A percentile compares a stretch with the other conserved stretches of the same genome.
Evolutionary conservation across 2,329 filamentous ascomycete species (phyloP).

Genomic region (Neonectria ditissima): DNA sequence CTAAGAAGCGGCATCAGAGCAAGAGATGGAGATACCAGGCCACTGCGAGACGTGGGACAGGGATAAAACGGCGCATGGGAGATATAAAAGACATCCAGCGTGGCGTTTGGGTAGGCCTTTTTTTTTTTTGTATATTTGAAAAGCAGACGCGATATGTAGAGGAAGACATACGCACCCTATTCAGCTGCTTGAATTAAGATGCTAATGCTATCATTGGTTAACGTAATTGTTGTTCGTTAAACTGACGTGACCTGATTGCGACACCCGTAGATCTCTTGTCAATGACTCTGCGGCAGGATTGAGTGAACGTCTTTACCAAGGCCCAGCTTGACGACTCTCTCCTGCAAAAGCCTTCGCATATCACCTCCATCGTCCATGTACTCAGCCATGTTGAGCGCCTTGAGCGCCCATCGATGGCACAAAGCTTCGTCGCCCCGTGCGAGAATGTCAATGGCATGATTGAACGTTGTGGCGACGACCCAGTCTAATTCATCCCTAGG

Average conservation of each 20-base stretch:
- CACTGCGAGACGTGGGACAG: background rate
- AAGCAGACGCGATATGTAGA: background rate
- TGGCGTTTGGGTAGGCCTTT: background rate
- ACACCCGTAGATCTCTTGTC: background rate
- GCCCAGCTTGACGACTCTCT: constrained; percentile 57
- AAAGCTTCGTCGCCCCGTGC: constrained; percentile 64
- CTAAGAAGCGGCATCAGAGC: background rate
- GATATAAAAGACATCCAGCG: background rate
- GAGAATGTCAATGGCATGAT: constrained; percentile 77
- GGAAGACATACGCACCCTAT: background rate
- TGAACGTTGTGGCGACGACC: constrained; percentile 77
- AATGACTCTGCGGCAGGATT: background rate
- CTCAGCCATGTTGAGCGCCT: constrained; percentile 71
- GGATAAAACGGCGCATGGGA: background rate
- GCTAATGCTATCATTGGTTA: background rate
- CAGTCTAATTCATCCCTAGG: constrained; percentile 79
- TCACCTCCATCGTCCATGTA: constrained; percentile 66
- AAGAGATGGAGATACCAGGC: background rate
- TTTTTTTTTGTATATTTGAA: background rate
- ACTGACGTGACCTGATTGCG: background rate
- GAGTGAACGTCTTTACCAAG: constrained; percentile 30
- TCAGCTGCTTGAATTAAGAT: constrained; percentile 8
- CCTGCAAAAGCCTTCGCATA: constrained; percentile 58
- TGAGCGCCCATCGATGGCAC: constrained; percentile 71
- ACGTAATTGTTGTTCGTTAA: background rate